phyloP scores from a whole-genome alignment of 2,329 filamentous ascomycete genomes.

The Xenoacremonium recifei region DNA sequence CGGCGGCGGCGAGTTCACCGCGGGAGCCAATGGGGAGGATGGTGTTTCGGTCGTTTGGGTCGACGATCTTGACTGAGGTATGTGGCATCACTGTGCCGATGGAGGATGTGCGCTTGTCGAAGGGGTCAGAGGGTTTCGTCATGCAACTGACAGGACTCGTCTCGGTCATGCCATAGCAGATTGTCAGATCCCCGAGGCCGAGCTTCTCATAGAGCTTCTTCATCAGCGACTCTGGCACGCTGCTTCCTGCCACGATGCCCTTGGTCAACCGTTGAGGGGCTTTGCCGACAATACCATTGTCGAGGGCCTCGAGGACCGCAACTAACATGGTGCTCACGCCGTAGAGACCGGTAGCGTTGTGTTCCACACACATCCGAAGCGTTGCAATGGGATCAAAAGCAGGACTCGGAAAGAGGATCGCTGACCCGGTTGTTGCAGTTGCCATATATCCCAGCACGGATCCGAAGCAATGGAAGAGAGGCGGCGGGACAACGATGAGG shows the following conservation, averaged over 20 bases:
- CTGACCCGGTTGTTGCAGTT: slow-evolving; percentile 74
- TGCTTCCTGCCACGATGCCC: slow-evolving; percentile 87
- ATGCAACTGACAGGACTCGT: slow-evolving; percentile 77
- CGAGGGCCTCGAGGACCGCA: slow-evolving; percentile 78
- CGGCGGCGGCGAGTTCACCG: slow-evolving; percentile 80
- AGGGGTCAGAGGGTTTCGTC: slow-evolving; percentile 75
- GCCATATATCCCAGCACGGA: slow-evolving; percentile 94
- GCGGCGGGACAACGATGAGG: slow-evolving; percentile 79
- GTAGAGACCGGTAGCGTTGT: slow-evolving; percentile 66
- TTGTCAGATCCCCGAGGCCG: slow-evolving; percentile 79
- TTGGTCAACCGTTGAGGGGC: slow-evolving; percentile 58
- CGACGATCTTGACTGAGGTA: slow-evolving; percentile 73
- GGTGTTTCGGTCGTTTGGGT: slow-evolving; percentile 56
- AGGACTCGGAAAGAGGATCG: slow-evolving; percentile 82
- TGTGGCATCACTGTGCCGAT: slow-evolving; percentile 86
- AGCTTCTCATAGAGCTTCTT: slow-evolving; percentile 68
- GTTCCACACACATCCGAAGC: slow-evolving; percentile 54
- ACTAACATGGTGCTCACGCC: slow-evolving; percentile 94
- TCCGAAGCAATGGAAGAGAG: slow-evolving; percentile 89
- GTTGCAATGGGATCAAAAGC: slow-evolving; percentile 80
- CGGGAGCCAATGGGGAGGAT: slow-evolving; percentile 63
- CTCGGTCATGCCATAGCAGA: slow-evolving; percentile 97
- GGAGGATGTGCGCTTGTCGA: slow-evolving; percentile 68
- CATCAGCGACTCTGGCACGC: slow-evolving; percentile 84
- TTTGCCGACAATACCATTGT: slow-evolving; percentile 32